Conservation (phyloP, 225 moss, liverwort and hornwort genomes). For the Antitrichia curtipendula region DNA sequence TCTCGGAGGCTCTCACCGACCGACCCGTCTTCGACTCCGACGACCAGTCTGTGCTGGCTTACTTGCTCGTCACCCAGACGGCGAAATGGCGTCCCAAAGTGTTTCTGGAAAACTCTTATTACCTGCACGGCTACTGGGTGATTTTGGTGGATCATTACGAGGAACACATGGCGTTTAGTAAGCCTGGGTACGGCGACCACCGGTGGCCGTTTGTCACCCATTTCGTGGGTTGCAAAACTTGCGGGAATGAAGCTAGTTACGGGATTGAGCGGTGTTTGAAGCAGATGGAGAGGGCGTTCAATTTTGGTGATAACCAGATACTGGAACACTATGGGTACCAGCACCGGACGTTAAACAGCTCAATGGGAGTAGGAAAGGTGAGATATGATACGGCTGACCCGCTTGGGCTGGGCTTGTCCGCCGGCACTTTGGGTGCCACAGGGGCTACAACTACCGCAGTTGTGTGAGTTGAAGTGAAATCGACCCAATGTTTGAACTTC, state of each 20-base stretch:
- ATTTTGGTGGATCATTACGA: conserved; percentile 17
- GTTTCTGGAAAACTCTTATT: conserved; percentile 18
- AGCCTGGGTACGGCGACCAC: conserved; percentile 15
- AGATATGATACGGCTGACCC: neutral
- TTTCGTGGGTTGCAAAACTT: conserved; percentile 37
- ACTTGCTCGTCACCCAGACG: conserved; percentile 13
- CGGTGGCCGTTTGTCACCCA: conserved; percentile 45
- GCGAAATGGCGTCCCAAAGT: conserved; percentile 19
- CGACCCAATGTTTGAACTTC: neutral
- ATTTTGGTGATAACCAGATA: conserved; percentile 37
- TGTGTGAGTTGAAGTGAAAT: neutral
- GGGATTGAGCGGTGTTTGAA: conserved; percentile 2
- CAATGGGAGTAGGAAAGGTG: neutral
- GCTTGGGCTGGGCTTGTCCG: neutral
- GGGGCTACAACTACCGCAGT: neutral
- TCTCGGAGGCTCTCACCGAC: neutral
- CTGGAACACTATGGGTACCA: conserved; percentile 15
- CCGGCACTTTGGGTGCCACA: neutral
- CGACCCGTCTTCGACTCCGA: conserved; percentile 30
- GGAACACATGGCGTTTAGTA: neutral
- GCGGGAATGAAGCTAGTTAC: neutral
- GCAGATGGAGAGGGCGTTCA: conserved; percentile 39
- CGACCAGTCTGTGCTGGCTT: conserved; percentile 29
- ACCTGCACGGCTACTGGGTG: conserved; percentile 31
- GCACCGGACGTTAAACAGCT: conserved; percentile 11